Evolutionary conservation across 1,139 yeast species (phyloP).

Genomic region (Protomyces inundatus): DNA sequence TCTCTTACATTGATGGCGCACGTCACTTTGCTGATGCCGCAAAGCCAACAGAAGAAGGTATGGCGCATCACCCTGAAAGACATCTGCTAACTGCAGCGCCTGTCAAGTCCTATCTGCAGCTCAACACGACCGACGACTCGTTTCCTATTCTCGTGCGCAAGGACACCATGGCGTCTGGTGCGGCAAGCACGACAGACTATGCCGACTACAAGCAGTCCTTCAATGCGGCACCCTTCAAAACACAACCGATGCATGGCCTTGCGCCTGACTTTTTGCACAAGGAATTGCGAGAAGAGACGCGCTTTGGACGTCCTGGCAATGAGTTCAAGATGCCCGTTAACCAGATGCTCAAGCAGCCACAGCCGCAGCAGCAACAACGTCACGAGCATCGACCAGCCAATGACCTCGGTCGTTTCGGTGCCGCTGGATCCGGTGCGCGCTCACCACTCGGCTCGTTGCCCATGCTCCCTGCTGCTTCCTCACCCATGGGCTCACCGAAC

Average conservation of each 20-base stretch:
- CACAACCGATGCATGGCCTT: background rate
- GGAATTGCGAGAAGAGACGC: background rate
- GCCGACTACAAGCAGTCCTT: background rate
- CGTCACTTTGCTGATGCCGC: background rate
- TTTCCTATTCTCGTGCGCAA: constrained; percentile 43
- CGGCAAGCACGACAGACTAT: background rate
- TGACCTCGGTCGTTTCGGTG: background rate
- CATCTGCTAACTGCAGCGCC: constrained; percentile 3
- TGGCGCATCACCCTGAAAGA: background rate
- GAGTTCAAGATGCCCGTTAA: background rate
- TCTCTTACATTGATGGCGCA: constrained; percentile 5
- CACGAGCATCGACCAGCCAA: background rate
- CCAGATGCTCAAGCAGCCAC: background rate
- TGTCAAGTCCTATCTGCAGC: constrained; percentile 34
- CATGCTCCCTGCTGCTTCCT: background rate
- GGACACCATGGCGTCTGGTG: constrained; percentile 29
- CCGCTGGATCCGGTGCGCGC: background rate
- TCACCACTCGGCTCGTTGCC: background rate
- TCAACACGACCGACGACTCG: constrained; percentile 43
- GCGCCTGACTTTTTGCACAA: background rate
- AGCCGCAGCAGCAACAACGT: background rate
- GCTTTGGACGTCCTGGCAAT: background rate
- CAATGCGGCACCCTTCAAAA: background rate
- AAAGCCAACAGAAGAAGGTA: constrained; percentile 4
- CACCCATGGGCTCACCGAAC: constrained; percentile 9